phyloP scores from a whole-genome alignment of 1,139 yeast genomes.

The Diutina mesorugosa region DNA sequence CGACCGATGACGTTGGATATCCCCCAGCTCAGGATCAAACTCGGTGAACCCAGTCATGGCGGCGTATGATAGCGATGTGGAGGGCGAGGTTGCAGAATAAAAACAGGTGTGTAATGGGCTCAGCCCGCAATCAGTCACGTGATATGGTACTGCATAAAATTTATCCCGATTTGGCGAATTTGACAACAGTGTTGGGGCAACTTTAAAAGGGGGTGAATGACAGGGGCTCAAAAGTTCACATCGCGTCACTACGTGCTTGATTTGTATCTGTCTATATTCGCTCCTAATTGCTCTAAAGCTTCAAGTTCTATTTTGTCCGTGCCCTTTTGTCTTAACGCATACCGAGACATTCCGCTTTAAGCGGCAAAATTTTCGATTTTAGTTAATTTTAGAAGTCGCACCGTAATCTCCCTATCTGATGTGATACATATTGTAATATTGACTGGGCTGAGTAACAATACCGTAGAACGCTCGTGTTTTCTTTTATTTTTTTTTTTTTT shows the following conservation, averaged over 20 bases:
- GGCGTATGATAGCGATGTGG: background rate
- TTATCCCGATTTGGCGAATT: background rate
- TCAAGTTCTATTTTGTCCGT: no score
- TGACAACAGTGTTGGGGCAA: background rate
- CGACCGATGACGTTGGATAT: conserved; percentile 45
- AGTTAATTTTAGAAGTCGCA: background rate
- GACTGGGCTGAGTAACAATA: background rate
- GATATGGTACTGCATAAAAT: background rate
- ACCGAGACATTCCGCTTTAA: no score
- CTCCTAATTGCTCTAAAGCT: no score
- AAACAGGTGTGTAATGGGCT: background rate
- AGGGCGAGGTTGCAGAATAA: background rate
- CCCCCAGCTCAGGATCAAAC: conserved; percentile 34
- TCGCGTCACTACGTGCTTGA: background rate
- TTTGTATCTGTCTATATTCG: background rate
- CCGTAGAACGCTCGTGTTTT: background rate
- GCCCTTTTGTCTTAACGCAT: no score
- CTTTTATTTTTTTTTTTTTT: no score
- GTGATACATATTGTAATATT: background rate
- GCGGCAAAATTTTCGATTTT: no score
- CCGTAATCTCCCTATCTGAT: background rate
- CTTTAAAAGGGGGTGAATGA: background rate
- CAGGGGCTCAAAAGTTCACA: background rate
- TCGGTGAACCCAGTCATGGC: conserved; percentile 1
- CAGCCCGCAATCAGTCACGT: background rate